Evolutionary conservation across 768 basidiomycete genomes (phyloP).

Genomic region (Boletales sp.): DNA sequence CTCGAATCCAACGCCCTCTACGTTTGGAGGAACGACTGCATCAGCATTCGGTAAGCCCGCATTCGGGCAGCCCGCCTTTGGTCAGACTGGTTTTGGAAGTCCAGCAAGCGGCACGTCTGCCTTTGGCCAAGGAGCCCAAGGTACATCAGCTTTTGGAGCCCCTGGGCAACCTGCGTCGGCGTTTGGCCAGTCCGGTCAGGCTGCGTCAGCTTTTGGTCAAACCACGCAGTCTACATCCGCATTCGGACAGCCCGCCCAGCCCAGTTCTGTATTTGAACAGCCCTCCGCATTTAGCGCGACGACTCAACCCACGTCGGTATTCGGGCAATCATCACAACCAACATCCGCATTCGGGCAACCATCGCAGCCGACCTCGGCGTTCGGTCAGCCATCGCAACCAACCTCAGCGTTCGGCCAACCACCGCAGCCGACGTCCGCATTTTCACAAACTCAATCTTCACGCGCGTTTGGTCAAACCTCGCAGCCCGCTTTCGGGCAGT

Average conservation of each 20-base stretch:
- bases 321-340: constrained; percentile 26
- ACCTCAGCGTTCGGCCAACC: constrained; percentile 38
- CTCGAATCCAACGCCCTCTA: constrained; percentile 23
- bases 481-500: constrained; percentile 33
- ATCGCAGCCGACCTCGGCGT: constrained; percentile 24
- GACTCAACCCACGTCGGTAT: constrained; percentile 27
- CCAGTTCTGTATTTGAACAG: constrained; percentile 35
- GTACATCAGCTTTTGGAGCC: constrained; percentile 36
- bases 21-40: constrained; percentile 30
- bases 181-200: constrained; percentile 38
- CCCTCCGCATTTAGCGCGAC: constrained; percentile 33
- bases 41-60: constrained; percentile 24
- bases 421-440: constrained; percentile 20
- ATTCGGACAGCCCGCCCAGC: constrained; percentile 33
- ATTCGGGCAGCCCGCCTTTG: constrained; percentile 41
- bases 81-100: constrained; percentile 30
- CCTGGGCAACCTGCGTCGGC: constrained; percentile 29
- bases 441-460: constrained; percentile 27
- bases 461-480: constrained; percentile 35
- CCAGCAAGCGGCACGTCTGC: constrained; percentile 13
- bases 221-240: constrained; percentile 22
- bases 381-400: constrained; percentile 33
- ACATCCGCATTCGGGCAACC: constrained; percentile 24
- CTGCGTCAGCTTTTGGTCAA: constrained; percentile 37
- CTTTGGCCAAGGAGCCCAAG: constrained; percentile 26